Conservation (phyloP, 371 early-diverging fungal species). For the Rhizopus arrhizus region DNA sequence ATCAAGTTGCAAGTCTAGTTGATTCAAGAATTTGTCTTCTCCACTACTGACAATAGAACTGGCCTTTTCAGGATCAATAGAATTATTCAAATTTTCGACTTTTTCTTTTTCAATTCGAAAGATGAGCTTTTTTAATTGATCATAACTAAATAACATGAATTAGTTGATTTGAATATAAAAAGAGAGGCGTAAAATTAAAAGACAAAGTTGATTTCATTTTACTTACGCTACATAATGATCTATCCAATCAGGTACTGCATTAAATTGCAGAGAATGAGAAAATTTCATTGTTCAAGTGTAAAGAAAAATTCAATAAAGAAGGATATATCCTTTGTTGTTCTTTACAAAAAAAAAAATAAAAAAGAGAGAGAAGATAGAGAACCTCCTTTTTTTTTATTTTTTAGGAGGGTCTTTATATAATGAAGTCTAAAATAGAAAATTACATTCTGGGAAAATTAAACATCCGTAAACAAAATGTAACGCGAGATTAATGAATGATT, state of each 20-base stretch:
- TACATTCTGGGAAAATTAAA: not conserved
- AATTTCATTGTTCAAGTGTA: slow-evolving; percentile 76
- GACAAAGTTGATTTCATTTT: not conserved
- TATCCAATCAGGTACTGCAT: slow-evolving; percentile 91
- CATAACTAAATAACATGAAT: slow-evolving; percentile 61
- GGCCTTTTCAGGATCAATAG: slow-evolving; percentile 28
- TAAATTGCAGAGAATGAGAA: slow-evolving; percentile 84
- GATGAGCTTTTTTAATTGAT: slow-evolving; percentile 85
- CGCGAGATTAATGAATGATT: slow-evolving; percentile 2
- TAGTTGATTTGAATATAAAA: not conserved
- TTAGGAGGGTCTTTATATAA: not conserved
- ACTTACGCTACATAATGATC: slow-evolving; percentile 75
- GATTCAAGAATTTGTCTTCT: slow-evolving; percentile 60
- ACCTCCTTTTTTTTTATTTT: not conserved
- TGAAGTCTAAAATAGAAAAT: slow-evolving; percentile 1
- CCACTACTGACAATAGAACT: slow-evolving; percentile 11
- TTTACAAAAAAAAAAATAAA: slow-evolving; percentile 5
- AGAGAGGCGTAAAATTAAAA: not conserved
- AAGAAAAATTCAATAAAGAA: not conserved
- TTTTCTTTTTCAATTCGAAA: slow-evolving; percentile 88
- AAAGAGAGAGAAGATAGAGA: slow-evolving; percentile 7
- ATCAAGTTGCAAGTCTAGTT: slow-evolving; percentile 79
- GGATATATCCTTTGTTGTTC: not conserved
- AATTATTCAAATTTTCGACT: slow-evolving; percentile 52
- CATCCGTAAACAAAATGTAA: not conserved